These are phyloP conservation scores for Zoysia matrella DNA, from an alignment of 202 grass and related monocot genomes.

Conservation along the genomic window DNA sequence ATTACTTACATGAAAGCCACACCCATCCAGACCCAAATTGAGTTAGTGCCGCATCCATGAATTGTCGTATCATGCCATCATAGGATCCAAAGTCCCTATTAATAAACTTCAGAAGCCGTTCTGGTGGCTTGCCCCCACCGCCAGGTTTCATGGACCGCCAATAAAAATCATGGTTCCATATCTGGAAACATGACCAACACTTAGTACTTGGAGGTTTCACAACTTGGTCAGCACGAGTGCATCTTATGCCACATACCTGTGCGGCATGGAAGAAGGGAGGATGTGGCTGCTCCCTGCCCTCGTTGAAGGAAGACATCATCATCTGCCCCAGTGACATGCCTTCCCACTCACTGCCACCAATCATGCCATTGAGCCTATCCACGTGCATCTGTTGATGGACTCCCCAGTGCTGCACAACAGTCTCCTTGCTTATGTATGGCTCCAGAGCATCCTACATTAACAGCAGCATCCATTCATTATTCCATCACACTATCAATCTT, in stretches of 20 bases:
- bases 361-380: slow-evolving; percentile 70
- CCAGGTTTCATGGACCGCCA: slow-evolving; percentile 85
- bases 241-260: slow-evolving; percentile 45
- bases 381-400: slow-evolving; percentile 64
- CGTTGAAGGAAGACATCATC: slow-evolving; percentile 73
- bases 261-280: slow-evolving; percentile 75
- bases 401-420: slow-evolving; percentile 76
- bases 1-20: slow-evolving; percentile 87
- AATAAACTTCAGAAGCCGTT: slow-evolving; percentile 66
- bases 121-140: slow-evolving; percentile 60
- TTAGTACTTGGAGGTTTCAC: not conserved
- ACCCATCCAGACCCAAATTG: slow-evolving; percentile 98
- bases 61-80: slow-evolving; percentile 58
- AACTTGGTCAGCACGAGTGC: not conserved
- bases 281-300: slow-evolving; percentile 62
- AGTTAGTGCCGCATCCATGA: slow-evolving; percentile 67
- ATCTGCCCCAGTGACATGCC: slow-evolving; percentile 73
- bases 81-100: slow-evolving; percentile 92
- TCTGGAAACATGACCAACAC: slow-evolving; percentile 34
- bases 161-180: slow-evolving; percentile 98
- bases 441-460: slow-evolving; percentile 70
- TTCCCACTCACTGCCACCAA: slow-evolving; percentile 72
- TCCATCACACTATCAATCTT: not conserved
- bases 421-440: slow-evolving; percentile 84
- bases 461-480: not conserved